Evolutionary conservation across 306 rosid genomes (phyloP), one percentile per base, ranked within the genome.

Genomic region (Hippophae rhamnoides): DNA sequence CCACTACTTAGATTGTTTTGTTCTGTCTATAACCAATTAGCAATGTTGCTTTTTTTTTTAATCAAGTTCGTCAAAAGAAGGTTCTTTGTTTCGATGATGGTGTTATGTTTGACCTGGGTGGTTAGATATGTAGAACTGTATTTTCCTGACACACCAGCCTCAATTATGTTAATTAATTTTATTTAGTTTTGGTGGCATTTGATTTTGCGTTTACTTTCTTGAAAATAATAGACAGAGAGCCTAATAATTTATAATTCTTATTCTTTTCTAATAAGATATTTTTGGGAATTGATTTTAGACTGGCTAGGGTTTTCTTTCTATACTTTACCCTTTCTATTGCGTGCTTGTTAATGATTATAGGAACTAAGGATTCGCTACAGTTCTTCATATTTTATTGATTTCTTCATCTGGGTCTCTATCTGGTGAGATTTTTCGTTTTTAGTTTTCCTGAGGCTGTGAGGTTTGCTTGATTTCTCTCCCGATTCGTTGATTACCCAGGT

Each of bases 271-370:
- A 58, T 42, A 47, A 59, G 58, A 56, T 47, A 51, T 60, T 65
- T 53, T 61, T 46, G 68, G 66, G 72, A 59, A 73, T 66, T 68
- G 72, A 67, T 70, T 70, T 73, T 56, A 63, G 72, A 61, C 38
- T 31, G 59, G 68, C 80, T 81, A 81, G 83, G 87, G 87, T 75
- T 78, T 67, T 52, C 78, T 75, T 58, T 81, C 58, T 53, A 47
- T 59, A 60, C 82, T 78, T 44, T 65, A 61, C 72, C 73, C 59
- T 56, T 66, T 64, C 42, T 5, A 51, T 54, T 45, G 49, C 12
- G 58, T 60, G 58, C 68, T 54, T 66, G 71, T 59, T 65, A 58
- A 56, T 74, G 79, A 74, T 63, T 73, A 61, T 69, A 49, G 57
- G 58, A 60, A 71, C 64, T 62, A 64, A 41, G 77, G 41, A 63